Conservation (phyloP, 176 grass and related monocot species). For the Panicum miliaceum region DNA sequence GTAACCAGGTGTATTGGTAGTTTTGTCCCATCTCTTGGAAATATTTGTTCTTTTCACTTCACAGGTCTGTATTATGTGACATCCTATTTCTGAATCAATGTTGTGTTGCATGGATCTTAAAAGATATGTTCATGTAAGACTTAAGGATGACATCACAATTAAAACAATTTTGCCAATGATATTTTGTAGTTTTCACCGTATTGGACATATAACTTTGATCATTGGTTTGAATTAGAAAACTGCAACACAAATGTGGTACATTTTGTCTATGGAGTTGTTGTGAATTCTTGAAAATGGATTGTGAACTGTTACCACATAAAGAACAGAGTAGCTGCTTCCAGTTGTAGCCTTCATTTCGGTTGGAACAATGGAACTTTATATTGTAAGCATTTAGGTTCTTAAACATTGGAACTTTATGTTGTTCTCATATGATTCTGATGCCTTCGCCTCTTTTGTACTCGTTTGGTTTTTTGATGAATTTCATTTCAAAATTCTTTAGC, state of each 20-base stretch:
- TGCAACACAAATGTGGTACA: not conserved
- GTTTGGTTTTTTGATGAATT: not conserved
- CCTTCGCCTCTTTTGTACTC: not conserved
- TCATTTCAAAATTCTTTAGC: conserved; percentile 44
- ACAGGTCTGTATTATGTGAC: not conserved
- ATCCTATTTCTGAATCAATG: not conserved
- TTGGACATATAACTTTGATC: not conserved
- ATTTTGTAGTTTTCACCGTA: not conserved
- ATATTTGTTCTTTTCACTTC: not conserved
- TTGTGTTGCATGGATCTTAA: not conserved
- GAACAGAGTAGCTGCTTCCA: not conserved
- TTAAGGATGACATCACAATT: not conserved
- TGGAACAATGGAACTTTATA: not conserved
- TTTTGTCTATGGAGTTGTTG: not conserved
- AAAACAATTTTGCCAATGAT: not conserved
- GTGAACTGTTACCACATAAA: not conserved
- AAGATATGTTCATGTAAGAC: not conserved
- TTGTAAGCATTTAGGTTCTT: not conserved
- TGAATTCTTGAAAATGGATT: not conserved
- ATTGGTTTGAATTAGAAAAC: not conserved
- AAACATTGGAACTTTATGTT: not conserved
- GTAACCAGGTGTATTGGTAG: not conserved
- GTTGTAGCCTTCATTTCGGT: not conserved
- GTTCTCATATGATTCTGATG: not conserved
- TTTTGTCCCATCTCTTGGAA: not conserved